phyloP scores from a whole-genome alignment of 352 stramenopile genomes.

The Globisporangium acanthophoron region DNA sequence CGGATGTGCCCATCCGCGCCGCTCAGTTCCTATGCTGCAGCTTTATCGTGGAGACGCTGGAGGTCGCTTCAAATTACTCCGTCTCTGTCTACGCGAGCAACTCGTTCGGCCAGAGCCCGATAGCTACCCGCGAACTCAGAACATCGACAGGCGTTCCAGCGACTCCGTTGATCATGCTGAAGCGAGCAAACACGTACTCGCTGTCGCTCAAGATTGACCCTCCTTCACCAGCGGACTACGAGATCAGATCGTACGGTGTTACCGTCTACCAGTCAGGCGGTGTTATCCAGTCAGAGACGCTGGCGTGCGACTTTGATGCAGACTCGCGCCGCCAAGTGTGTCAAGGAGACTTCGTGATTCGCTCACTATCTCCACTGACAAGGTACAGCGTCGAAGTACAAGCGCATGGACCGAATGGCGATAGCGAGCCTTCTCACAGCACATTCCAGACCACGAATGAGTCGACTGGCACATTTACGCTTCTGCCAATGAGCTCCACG shows the following conservation, averaged over 20 bases:
- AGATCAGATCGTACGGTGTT: slow-evolving; percentile 35
- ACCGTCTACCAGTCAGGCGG: slow-evolving; percentile 4
- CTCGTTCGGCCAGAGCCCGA: slow-evolving; percentile 11
- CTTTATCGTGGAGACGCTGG: slow-evolving; percentile 25
- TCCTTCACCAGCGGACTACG: slow-evolving; percentile 16
- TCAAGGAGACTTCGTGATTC: not conserved
- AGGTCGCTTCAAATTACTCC: slow-evolving; percentile 19
- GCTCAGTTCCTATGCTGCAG: slow-evolving; percentile 39
- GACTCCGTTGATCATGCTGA: slow-evolving; percentile 12
- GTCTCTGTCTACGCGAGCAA: slow-evolving; percentile 30
- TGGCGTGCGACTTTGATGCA: not conserved
- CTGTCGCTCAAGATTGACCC: slow-evolving; percentile 18
- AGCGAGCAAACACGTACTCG: slow-evolving; percentile 38
- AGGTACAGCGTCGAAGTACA: slow-evolving; percentile 5
- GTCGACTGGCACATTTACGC: slow-evolving; percentile 13
- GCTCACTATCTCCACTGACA: slow-evolving; percentile 1
- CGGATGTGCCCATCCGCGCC: slow-evolving; percentile 6
- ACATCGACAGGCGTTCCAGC: slow-evolving; percentile 33
- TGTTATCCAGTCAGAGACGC: slow-evolving; percentile 2
- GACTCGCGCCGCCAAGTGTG: slow-evolving; percentile 4
- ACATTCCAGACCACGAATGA: slow-evolving; percentile 6
- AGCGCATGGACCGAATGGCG: slow-evolving; percentile 3
- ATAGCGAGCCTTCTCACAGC: not conserved
- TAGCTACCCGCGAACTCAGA: slow-evolving; percentile 12
- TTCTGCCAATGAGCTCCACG: slow-evolving; percentile 14